Conservation (phyloP, 306 rosid species). For the Begonia masoniana region DNA sequence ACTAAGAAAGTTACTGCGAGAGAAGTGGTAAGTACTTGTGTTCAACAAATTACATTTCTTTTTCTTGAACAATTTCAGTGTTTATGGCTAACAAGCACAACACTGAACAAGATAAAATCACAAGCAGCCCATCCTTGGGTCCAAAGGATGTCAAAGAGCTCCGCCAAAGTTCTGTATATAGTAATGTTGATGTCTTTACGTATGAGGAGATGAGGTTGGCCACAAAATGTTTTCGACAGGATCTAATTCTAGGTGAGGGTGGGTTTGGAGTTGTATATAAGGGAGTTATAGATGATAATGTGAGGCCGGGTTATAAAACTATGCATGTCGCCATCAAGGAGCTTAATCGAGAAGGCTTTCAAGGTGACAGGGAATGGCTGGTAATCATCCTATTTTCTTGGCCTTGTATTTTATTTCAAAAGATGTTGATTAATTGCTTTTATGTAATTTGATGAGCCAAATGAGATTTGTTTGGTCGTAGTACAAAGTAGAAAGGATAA, state of each 20-base stretch:
- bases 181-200: slow-evolving; percentile 53
- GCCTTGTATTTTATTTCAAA: background rate
- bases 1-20: background rate
- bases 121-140: slow-evolving; percentile 18
- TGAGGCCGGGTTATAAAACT: slow-evolving; percentile 38
- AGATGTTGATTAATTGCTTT: too few species aligned
- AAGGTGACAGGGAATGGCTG: slow-evolving; percentile 97
- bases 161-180: slow-evolving; percentile 45
- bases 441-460: too few species aligned
- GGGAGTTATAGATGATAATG: slow-evolving; percentile 60
- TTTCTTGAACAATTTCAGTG: slow-evolving; percentile 13
- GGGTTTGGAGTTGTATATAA: slow-evolving; percentile 91
- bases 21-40: background rate
- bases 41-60: too few species aligned
- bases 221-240: slow-evolving; percentile 69
- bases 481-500: too few species aligned
- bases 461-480: too few species aligned
- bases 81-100: slow-evolving; percentile 18
- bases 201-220: slow-evolving; percentile 66
- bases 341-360: slow-evolving; percentile 84
- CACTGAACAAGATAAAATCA: slow-evolving; percentile 4
- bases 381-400: slow-evolving; percentile 19
- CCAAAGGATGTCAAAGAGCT: slow-evolving; percentile 64
- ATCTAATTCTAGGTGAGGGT: slow-evolving; percentile 72
- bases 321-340: slow-evolving; percentile 75